Conservation (phyloP, 1,139 yeast genomes). For the Taphrina wiesneri region DNA sequence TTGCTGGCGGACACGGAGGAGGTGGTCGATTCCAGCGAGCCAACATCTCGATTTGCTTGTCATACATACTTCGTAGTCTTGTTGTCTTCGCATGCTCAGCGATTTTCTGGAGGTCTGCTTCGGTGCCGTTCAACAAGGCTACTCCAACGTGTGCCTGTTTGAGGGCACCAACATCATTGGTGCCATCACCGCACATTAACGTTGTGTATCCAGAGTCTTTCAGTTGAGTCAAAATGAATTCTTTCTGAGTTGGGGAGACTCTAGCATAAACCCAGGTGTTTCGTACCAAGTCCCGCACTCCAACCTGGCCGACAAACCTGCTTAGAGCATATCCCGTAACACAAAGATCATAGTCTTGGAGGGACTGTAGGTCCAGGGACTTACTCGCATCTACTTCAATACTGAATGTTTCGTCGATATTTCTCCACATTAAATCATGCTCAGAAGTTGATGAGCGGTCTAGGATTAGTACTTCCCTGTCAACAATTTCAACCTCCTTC, state of each 20-base stretch:
- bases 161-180: slow-evolving; percentile 98
- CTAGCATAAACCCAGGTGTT: slow-evolving; percentile 98
- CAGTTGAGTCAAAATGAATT: slow-evolving; percentile 76
- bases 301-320: slow-evolving; percentile 56
- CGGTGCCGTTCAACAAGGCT: slow-evolving; percentile 95
- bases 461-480: slow-evolving; percentile 76
- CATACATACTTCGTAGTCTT: slow-evolving; percentile 66
- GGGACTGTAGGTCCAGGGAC: slow-evolving; percentile 52
- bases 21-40: slow-evolving; percentile 77
- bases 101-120: slow-evolving; percentile 85
- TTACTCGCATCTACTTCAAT: slow-evolving; percentile 68
- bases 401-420: slow-evolving; percentile 70
- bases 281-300: slow-evolving; percentile 69
- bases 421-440: slow-evolving; percentile 75
- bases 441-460: slow-evolving; percentile 69
- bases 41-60: slow-evolving; percentile 79
- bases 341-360: slow-evolving; percentile 77
- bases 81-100: slow-evolving; percentile 77
- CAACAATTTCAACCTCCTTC: slow-evolving; percentile 82
- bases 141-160: slow-evolving; percentile 98
- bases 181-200: slow-evolving; percentile 99
- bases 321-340: slow-evolving; percentile 89
- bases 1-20: slow-evolving; percentile 81
- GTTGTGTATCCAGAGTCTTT: slow-evolving; percentile 90
- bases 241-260: slow-evolving; percentile 95